Base-by-base conservation (phyloP, 257 asterid genomes). In the Jacaranda copaia region DNA sequence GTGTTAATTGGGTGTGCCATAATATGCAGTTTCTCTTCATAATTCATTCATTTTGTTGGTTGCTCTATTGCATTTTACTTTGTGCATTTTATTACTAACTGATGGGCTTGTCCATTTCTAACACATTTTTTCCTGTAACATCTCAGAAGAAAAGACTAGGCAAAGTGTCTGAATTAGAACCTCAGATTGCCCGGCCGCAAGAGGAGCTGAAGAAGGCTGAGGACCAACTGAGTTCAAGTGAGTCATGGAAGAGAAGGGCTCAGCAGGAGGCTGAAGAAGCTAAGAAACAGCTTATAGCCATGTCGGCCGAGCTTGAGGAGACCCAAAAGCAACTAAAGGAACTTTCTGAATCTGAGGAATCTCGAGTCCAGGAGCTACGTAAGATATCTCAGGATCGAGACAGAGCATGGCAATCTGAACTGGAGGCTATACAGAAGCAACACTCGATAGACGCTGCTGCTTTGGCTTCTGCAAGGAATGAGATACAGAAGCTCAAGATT, bases 311-410 rank as follows among this genome's bases (percentile, higher is more conserved):
- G 56, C 93, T 93, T 0, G 91, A 89, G 81, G 90, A 88, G 36
- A 84, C 97, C n/a, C 89, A 84, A 77, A 86, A 82, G 70, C 95
- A 93, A 73, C 87, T 93, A 43, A 68, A 73, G 5, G 94, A 92
- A 64, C 80, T 93, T 38, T 86, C 94, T 14, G 96, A 90, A 76
- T 88, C 89, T 4, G 98, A 96, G 66, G 97, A 93, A 62, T 76
- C 88, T 53, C 92, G 96, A 6, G 73, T 92, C 64, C 93, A 88
- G 25, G 97, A 96, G 64, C 48, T 96, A 43, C 91, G 90, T 9
- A 89, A 91, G 85, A 81, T 90, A 81, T 93, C 98, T 32, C 97
- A 91, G 70, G 97, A 90, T 49, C 84, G 97, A 19, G 97, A 96
- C 40, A 87, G 85, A 45, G 96, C 81, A 43, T 92, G 97, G 97